Evolutionary conservation across 768 basidiomycete species (phyloP).

Genomic region (Dentipellis fragilis): DNA sequence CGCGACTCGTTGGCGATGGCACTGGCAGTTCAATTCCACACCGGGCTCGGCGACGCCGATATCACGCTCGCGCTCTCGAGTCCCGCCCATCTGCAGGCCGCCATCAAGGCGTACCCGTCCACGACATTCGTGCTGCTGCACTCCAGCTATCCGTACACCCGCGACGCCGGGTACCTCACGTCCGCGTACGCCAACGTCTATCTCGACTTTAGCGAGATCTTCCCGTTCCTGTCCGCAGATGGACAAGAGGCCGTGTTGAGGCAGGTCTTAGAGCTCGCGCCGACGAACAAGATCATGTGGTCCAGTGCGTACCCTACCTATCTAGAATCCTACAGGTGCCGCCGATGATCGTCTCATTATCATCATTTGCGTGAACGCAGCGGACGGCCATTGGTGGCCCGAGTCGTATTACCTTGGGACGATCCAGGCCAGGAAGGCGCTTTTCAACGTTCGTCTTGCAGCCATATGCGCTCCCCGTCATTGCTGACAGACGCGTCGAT

Average conservation of each 20-base stretch:
- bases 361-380: conserved; percentile 19
- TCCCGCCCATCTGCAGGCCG: conserved; percentile 56
- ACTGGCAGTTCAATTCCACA: conserved; percentile 69
- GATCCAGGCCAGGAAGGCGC: conserved; percentile 49
- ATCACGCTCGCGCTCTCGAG: conserved; percentile 47
- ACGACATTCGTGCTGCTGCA: conserved; percentile 63
- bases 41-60: conserved; percentile 71
- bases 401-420: conserved; percentile 65
- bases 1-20: neutral
- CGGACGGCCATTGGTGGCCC: conserved; percentile 69
- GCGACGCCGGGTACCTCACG: conserved; percentile 70
- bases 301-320: conserved; percentile 37
- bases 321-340: neutral
- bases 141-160: conserved; percentile 67
- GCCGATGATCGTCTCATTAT: neutral
- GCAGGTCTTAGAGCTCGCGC: conserved; percentile 60
- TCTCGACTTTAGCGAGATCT: conserved; percentile 74
- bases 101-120: conserved; percentile 54
- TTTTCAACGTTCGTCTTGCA: conserved; percentile 39
- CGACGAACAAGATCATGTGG: conserved; percentile 76
- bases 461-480: neutral
- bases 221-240: conserved; percentile 51
- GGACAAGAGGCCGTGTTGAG: conserved; percentile 53
- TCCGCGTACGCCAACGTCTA: conserved; percentile 66
- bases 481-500: neutral